Evolutionary conservation across 2,329 filamentous ascomycete genomes (phyloP).

Genomic region (Exophiala mesophila): DNA sequence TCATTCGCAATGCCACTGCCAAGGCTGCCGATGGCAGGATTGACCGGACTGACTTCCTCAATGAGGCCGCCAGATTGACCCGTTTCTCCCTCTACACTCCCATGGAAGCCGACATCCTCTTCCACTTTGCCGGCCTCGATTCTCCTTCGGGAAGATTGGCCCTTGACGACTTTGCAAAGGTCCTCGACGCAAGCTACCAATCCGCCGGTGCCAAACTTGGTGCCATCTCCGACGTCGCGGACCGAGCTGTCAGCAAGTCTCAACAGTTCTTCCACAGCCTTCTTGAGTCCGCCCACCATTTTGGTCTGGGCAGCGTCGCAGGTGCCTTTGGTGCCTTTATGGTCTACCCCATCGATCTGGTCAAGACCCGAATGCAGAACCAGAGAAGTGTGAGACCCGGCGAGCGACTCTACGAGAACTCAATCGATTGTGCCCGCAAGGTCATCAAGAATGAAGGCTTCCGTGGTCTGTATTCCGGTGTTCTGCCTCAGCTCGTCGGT

Average conservation of each 20-base stretch:
- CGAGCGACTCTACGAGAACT: constrained; percentile 92
- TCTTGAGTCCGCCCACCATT: constrained; percentile 81
- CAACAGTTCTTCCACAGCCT: constrained; percentile 58
- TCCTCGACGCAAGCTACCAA: constrained; percentile 89
- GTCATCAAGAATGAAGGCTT: constrained; percentile 90
- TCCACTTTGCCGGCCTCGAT: constrained; percentile 94
- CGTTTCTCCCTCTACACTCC: constrained; percentile 95
- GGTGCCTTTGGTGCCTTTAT: constrained; percentile 98
- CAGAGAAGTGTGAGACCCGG: constrained; percentile 79
- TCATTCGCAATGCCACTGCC: constrained; percentile 77
- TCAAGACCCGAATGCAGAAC: constrained; percentile 98
- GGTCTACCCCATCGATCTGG: constrained; percentile 97
- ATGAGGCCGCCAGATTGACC: constrained; percentile 84
- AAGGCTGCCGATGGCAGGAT: constrained; percentile 89
- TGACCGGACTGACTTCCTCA: constrained; percentile 86
- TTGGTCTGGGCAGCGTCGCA: constrained; percentile 79
- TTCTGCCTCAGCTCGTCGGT: constrained; percentile 89
- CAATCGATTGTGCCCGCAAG: constrained; percentile 88
- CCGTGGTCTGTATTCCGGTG: constrained; percentile 85
- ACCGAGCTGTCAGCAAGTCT: constrained; percentile 52
- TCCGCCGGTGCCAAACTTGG: constrained; percentile 51
- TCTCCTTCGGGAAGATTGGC: constrained; percentile 80
- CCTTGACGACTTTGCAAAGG: constrained; percentile 83
- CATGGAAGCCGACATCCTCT: constrained; percentile 97
- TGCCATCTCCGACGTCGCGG: constrained; percentile 34